Percentiles rank a stretch among this genome's conserved stretches.
These are phyloP conservation scores for Periconia digitata DNA, from an alignment of 2,329 filamentous ascomycete genomes.

Conservation along the genomic window DNA sequence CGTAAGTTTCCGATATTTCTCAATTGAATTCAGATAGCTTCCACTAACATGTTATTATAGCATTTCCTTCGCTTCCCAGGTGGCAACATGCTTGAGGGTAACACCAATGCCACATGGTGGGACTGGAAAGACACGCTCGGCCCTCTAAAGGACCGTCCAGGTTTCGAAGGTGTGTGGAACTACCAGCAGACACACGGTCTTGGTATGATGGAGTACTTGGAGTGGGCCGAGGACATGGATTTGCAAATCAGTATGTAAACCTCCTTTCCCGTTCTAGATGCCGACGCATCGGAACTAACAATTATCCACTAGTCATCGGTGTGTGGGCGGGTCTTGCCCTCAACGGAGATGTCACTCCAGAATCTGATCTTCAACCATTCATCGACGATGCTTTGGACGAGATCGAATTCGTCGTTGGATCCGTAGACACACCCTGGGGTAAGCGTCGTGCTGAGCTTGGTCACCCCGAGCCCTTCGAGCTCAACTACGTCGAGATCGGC, in stretches of 20 bases:
- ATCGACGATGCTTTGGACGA: slow-evolving; percentile 28
- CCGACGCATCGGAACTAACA: slow-evolving; percentile 32
- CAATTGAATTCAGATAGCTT: slow-evolving; percentile 44
- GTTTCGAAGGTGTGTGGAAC: slow-evolving; percentile 49
- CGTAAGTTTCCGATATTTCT: slow-evolving; percentile 45
- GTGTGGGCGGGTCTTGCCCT: slow-evolving; percentile 46
- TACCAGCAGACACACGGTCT: slow-evolving; percentile 50
- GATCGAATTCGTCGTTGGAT: slow-evolving; percentile 25
- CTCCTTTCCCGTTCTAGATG: slow-evolving; percentile 35
- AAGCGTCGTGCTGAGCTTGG: slow-evolving; percentile 23
- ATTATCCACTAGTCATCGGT: slow-evolving; percentile 23
- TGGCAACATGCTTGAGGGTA: slow-evolving; percentile 51
- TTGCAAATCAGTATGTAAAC: slow-evolving; percentile 38
- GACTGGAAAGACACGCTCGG: slow-evolving; percentile 56
- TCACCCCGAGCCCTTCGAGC: slow-evolving; percentile 23
- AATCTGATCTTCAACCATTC: not conserved
- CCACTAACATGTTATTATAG: slow-evolving; percentile 36
- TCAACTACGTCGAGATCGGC: slow-evolving; percentile 31
- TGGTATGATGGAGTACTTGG: slow-evolving; percentile 52
- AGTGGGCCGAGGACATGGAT: slow-evolving; percentile 51
- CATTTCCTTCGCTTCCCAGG: slow-evolving; percentile 49
- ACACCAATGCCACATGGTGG: slow-evolving; percentile 26
- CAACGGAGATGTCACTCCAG: slow-evolving; percentile 34
- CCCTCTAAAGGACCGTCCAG: slow-evolving; percentile 51
- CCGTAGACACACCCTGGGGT: slow-evolving; percentile 17